Evolutionary conservation across 257 asterid species (phyloP).

Genomic region (Solanum peruvianum): DNA sequence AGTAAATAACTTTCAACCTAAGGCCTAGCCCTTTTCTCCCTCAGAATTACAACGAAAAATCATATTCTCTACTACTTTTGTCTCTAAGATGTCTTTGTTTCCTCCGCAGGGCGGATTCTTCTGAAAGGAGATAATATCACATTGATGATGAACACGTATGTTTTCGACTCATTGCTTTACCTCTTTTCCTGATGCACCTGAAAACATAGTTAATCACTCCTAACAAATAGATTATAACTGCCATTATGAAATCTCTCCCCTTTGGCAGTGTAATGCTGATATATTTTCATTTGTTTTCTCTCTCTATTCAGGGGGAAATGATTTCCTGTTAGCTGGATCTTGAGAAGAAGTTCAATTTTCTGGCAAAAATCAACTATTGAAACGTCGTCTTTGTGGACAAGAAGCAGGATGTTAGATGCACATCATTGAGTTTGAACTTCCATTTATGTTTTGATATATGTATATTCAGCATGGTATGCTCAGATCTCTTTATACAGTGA

Average conservation of each 20-base stretch:
- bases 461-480: background rate
- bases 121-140: conserved; percentile 2
- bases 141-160: background rate
- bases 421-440: background rate
- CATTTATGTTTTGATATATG: background rate
- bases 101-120: background rate
- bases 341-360: background rate
- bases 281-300: background rate
- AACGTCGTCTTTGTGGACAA: background rate
- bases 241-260: background rate
- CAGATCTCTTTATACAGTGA: background rate
- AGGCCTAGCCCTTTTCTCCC: background rate
- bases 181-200: background rate
- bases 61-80: background rate
- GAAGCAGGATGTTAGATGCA: background rate
- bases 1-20: background rate
- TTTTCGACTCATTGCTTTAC: background rate
- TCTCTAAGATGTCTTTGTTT: background rate
- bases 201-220: background rate
- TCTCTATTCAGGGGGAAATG: background rate
- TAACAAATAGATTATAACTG: background rate
- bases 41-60: background rate
- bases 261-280: background rate
- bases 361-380: background rate
- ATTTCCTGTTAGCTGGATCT: background rate